Conservation (phyloP, 176 grass and related monocot species). For the Bonia amplexicaulis region DNA sequence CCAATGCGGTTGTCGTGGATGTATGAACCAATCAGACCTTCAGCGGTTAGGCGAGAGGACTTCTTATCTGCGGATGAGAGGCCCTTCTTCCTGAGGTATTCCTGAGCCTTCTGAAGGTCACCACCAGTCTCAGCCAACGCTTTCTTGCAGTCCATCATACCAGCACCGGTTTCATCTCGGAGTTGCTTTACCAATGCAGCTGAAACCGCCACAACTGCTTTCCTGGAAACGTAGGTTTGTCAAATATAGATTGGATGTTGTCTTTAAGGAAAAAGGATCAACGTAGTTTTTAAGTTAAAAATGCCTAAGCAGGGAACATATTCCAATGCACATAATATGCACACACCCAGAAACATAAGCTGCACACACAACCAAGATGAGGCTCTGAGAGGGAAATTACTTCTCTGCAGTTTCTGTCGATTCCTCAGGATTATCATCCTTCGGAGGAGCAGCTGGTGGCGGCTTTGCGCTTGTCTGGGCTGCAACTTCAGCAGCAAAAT, state of each 20-base stretch:
- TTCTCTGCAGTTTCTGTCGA: conserved; percentile 55
- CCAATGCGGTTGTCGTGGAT: conserved; percentile 95
- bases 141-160: conserved; percentile 99
- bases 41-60: conserved; percentile 80
- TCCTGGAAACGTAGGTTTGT: conserved; percentile 47
- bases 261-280: not conserved
- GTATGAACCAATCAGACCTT: conserved; percentile 86
- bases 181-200: conserved; percentile 91
- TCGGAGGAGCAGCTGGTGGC: conserved; percentile 20
- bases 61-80: conserved; percentile 98
- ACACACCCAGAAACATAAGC: not conserved
- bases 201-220: conserved; percentile 61
- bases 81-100: conserved; percentile 92
- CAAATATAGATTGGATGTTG: conserved; percentile 13
- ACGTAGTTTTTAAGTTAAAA: conserved; percentile 21
- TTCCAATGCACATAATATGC: not conserved
- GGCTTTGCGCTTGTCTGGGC: conserved; percentile 70
- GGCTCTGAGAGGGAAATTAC: conserved; percentile 45
- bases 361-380: not conserved
- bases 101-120: conserved; percentile 79
- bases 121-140: conserved; percentile 72
- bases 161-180: conserved; percentile 90
- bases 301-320: conserved; percentile 8
- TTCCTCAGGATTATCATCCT: conserved; percentile 61
- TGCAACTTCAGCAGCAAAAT: conserved; percentile 95